These are phyloP conservation scores for Isochrysis galbana DNA, from an alignment of 78 protist species.

Conservation along the genomic window DNA sequence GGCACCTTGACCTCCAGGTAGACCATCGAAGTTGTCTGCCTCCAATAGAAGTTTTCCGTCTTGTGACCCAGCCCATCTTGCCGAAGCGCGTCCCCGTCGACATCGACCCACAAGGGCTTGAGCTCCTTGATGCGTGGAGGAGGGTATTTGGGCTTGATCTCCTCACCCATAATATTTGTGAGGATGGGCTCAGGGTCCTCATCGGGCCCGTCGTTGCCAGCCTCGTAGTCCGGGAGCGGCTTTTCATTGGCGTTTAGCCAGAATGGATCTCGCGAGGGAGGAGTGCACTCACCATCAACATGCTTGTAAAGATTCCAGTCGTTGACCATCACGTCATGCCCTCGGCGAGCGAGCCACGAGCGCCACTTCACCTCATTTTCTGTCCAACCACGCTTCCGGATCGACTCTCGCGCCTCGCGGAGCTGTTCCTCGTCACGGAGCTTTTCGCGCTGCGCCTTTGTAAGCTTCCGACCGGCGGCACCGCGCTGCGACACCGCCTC, in stretches of 20 bases:
- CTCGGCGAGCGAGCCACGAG: slow-evolving; percentile 22
- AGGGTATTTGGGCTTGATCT: background rate
- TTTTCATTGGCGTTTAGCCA: slow-evolving; percentile 10
- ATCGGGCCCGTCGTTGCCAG: background rate
- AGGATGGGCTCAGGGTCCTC: background rate
- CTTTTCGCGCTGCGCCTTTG: background rate
- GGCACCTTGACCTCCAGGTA: background rate
- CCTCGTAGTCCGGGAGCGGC: slow-evolving; percentile 24
- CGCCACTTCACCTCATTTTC: slow-evolving; percentile 18
- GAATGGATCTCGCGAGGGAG: slow-evolving; percentile 24
- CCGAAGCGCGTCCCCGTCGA: background rate
- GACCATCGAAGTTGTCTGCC: background rate
- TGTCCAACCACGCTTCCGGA: slow-evolving; percentile 14
- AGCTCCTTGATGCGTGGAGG: background rate
- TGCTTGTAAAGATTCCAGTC: background rate
- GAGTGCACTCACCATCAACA: slow-evolving; percentile 1
- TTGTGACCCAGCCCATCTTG: background rate
- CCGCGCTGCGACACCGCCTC: background rate
- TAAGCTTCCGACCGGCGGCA: background rate
- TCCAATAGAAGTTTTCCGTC: background rate
- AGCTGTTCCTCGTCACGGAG: background rate
- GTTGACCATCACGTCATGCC: slow-evolving; percentile 11
- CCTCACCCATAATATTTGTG: background rate
- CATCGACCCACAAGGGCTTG: background rate
- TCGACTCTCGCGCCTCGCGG: background rate